These are phyloP conservation scores for Colletotrichum lupini DNA, from an alignment of 2,329 filamentous ascomycete genomes.

Conservation along the genomic window DNA sequence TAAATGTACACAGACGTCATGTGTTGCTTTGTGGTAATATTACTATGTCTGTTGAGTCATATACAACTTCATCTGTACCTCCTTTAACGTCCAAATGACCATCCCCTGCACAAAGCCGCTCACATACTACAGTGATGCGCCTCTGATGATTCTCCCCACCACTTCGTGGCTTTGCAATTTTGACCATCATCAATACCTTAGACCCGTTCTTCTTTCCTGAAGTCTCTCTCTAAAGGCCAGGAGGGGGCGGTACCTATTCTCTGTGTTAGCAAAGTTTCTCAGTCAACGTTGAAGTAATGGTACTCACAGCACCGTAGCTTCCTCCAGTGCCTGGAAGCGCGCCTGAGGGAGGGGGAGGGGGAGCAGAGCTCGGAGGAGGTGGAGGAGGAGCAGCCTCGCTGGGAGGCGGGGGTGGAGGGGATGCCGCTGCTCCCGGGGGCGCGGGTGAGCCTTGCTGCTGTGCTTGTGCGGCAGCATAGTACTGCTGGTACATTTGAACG, in stretches of 20 bases:
- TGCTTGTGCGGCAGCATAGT: slow-evolving; percentile 67
- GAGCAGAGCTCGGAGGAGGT: slow-evolving; percentile 65
- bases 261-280: not conserved
- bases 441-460: slow-evolving; percentile 57
- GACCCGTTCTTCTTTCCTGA: slow-evolving; percentile 40
- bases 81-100: not conserved
- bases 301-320: slow-evolving; percentile 71
- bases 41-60: slow-evolving; percentile 26
- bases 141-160: not conserved
- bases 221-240: slow-evolving; percentile 59
- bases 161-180: not conserved
- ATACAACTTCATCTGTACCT: slow-evolving; percentile 12
- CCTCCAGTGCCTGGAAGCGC: slow-evolving; percentile 62
- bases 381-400: slow-evolving; percentile 73
- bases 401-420: slow-evolving; percentile 69
- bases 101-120: not conserved
- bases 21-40: slow-evolving; percentile 1
- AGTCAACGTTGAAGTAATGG: not conserved
- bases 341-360: slow-evolving; percentile 63
- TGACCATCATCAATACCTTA: not conserved
- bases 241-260: slow-evolving; percentile 66
- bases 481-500: slow-evolving; percentile 79
- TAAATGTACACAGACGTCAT: not conserved
- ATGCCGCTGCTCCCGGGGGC: slow-evolving; percentile 58
- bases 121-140: not conserved